Percentiles rank a stretch among this genome's conserved stretches.
These are phyloP conservation scores for Boletus sp. DNA, from an alignment of 768 basidiomycete genomes.

Conservation along the genomic window DNA sequence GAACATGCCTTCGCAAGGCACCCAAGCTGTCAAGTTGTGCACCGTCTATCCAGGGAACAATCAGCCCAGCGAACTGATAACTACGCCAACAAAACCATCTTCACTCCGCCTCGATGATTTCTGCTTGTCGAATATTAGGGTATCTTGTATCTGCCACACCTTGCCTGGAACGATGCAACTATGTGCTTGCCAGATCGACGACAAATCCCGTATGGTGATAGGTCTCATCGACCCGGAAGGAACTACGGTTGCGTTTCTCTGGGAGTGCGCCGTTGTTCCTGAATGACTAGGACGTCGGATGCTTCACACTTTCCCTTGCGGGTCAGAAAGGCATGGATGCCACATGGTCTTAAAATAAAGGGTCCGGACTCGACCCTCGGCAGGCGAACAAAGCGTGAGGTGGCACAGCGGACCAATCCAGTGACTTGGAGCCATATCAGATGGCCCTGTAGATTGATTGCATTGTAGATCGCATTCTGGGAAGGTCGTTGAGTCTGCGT, in stretches of 20 bases:
- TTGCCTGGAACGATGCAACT: background rate
- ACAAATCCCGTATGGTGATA: background rate
- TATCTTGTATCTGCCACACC: background rate
- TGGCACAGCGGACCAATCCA: no score
- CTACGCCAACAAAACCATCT: background rate
- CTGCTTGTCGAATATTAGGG: slow-evolving; percentile 2
- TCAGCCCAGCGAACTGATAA: background rate
- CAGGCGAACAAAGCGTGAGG: no score
- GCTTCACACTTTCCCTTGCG: no score
- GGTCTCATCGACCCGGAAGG: background rate
- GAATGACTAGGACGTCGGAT: background rate
- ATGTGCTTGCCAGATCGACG: background rate
- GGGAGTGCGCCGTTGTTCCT: background rate
- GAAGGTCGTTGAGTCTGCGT: no score
- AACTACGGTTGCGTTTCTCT: background rate
- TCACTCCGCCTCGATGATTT: background rate
- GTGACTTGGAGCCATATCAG: no score
- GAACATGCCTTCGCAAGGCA: background rate
- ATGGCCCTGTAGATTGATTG: no score
- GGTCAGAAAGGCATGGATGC: no score
- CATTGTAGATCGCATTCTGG: no score
- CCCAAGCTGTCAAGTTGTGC: background rate
- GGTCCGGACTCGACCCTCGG: no score
- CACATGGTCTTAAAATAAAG: no score
- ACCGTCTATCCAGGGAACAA: background rate